Evolutionary conservation across 2,329 filamentous ascomycete genomes (phyloP).

Genomic region (Scleromitrula shiraiana): DNA sequence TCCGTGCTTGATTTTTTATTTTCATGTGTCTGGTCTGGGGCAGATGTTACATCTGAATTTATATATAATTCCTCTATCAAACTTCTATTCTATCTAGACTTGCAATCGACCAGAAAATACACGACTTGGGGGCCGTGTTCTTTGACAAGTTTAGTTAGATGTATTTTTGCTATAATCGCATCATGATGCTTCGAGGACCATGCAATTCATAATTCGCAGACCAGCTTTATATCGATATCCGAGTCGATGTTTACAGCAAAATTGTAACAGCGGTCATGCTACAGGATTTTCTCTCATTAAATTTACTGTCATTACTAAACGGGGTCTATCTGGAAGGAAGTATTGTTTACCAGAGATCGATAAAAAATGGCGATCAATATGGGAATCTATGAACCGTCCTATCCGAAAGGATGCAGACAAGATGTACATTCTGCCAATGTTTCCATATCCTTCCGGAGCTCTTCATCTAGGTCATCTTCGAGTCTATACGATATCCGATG

Average conservation of each 20-base stretch:
- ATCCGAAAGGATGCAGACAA: slow-evolving; percentile 19
- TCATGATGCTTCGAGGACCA: slow-evolving; percentile 1
- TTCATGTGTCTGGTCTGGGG: background rate
- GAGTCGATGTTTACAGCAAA: background rate
- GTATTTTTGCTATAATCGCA: too few species aligned
- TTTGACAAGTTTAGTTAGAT: too few species aligned
- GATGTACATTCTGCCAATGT: slow-evolving; percentile 81
- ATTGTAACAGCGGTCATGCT: background rate
- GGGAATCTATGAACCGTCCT: slow-evolving; percentile 5
- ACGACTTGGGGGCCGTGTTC: too few species aligned
- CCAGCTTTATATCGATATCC: background rate
- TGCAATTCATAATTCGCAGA: slow-evolving; percentile 7
- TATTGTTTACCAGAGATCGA: slow-evolving; percentile 18
- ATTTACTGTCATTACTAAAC: background rate
- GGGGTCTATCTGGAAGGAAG: background rate
- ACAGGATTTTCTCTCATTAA: background rate
- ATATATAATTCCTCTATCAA: background rate
- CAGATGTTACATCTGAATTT: background rate
- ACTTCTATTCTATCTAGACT: too few species aligned
- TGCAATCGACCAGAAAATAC: too few species aligned
- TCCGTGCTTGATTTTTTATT: slow-evolving; percentile 4
- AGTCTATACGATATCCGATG: slow-evolving; percentile 86
- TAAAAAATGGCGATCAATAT: slow-evolving; percentile 24
- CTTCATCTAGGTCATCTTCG: slow-evolving; percentile 82
- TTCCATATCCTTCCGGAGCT: slow-evolving; percentile 82